phyloP scores from a whole-genome alignment of 164 flowering plant species.

The Piper longum region DNA sequence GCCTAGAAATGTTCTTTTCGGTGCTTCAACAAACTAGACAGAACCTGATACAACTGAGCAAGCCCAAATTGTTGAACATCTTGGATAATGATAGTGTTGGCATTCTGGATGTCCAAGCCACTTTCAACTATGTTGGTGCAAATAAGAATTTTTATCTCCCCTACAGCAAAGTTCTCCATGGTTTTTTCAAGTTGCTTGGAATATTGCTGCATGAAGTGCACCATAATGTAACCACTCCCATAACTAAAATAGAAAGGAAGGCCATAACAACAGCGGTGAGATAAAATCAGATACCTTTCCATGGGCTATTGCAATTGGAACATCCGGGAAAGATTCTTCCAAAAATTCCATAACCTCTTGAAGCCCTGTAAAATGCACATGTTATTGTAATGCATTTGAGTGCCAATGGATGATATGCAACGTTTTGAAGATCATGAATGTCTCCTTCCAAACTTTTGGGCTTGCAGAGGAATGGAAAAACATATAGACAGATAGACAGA shows the following conservation, averaged over 20 bases:
- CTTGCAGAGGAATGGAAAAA: too few species aligned
- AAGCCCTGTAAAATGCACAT: constrained; percentile 40
- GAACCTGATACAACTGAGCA: constrained; percentile 93
- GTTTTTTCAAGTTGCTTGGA: constrained; percentile 91
- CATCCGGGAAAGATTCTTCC: constrained; percentile 50
- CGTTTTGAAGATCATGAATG: too few species aligned
- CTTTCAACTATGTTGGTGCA: constrained; percentile 98
- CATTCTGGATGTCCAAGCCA: constrained; percentile 97
- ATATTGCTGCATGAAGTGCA: constrained; percentile 51
- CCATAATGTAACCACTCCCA: too few species aligned
- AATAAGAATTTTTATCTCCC: constrained; percentile 67
- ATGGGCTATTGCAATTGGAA: constrained; percentile 84
- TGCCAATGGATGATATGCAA: too few species aligned
- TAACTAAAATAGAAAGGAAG: neutral
- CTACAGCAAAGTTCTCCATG: constrained; percentile 78
- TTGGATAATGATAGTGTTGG: constrained; percentile 88
- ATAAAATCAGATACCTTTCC: constrained; percentile 52
- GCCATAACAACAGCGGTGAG: neutral
- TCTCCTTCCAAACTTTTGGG: too few species aligned
- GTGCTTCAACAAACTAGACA: neutral
- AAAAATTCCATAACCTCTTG: constrained; percentile 81
- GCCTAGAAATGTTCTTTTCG: neutral
- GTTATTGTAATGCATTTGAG: too few species aligned
- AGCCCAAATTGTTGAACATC: constrained; percentile 96
- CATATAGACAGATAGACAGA: too few species aligned